A percentile compares a stretch with the other conserved stretches of the same genome.
phyloP scores from a whole-genome alignment of 805 yeast genomes.

The Starmerella etchellsii region DNA sequence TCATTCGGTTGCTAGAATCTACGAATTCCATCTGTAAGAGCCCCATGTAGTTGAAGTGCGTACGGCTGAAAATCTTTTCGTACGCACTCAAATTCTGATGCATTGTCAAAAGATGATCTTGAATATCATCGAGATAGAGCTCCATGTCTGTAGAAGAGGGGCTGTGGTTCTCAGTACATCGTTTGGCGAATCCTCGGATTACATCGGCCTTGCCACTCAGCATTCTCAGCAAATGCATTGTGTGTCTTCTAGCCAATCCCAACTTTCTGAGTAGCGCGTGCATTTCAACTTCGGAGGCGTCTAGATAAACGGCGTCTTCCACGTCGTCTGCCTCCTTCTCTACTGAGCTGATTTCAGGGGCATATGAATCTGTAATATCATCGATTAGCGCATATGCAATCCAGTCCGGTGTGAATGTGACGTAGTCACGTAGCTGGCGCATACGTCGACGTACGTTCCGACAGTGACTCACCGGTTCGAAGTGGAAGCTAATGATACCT shows the following conservation, averaged over 20 bases:
- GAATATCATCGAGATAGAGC: conserved; percentile 84
- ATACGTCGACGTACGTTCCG: conserved; percentile 52
- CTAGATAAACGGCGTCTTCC: conserved; percentile 72
- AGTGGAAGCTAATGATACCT: conserved; percentile 50
- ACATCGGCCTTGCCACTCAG: conserved; percentile 93
- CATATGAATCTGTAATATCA: conserved; percentile 53
- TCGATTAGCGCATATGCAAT: conserved; percentile 53
- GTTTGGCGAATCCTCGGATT: conserved; percentile 86
- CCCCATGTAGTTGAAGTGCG: conserved; percentile 85
- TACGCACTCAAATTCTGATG: conserved; percentile 77
- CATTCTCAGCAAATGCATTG: conserved; percentile 83
- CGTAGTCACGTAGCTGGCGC: conserved; percentile 49
- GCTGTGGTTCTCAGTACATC: conserved; percentile 64
- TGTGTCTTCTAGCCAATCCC: conserved; percentile 80
- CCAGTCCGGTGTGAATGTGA: conserved; percentile 51
- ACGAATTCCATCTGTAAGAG: conserved; percentile 89
- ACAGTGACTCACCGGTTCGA: conserved; percentile 44
- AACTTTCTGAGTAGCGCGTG: conserved; percentile 56
- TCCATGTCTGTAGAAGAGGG: conserved; percentile 84
- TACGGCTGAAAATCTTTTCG: conserved; percentile 84
- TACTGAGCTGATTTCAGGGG: conserved; percentile 45
- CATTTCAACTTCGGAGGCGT: conserved; percentile 28
- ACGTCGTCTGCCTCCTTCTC: conserved; percentile 54
- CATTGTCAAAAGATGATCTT: conserved; percentile 95
- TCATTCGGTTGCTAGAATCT: conserved; percentile 69